phyloP scores from a whole-genome alignment of 2,329 filamentous ascomycete genomes.

The Fulvia fulva region DNA sequence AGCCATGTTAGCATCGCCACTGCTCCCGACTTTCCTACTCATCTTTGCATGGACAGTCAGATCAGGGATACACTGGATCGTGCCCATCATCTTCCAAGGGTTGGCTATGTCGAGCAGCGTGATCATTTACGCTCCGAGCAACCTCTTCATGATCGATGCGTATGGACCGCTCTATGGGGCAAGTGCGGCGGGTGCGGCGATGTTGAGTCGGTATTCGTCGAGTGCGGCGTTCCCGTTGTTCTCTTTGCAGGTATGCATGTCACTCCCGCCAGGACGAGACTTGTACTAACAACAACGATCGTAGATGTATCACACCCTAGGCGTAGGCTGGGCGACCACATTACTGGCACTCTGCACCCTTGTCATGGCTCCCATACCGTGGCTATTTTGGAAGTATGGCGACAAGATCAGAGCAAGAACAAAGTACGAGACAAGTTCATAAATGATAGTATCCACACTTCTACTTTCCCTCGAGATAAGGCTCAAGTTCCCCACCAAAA shows the following conservation, averaged over 20 bases:
- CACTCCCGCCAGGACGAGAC: not conserved
- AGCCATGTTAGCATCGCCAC: conserved; percentile 31
- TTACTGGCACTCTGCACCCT: conserved; percentile 36
- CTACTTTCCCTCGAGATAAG: not conserved
- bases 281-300: conserved; percentile 15
- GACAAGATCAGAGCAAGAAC: conserved; percentile 17
- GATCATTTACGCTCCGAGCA: conserved; percentile 34
- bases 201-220: conserved; percentile 33
- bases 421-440: conserved; percentile 18
- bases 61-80: conserved; percentile 37
- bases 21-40: conserved; percentile 34
- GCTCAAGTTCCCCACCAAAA: not conserved
- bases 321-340: conserved; percentile 41
- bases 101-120: conserved; percentile 22
- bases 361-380: conserved; percentile 31
- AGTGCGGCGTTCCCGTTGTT: conserved; percentile 40
- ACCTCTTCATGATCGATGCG: conserved; percentile 41
- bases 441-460: not conserved
- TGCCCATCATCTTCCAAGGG: conserved; percentile 32
- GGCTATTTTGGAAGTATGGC: conserved; percentile 28
- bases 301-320: conserved; percentile 38
- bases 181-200: conserved; percentile 32
- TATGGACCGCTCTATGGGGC: conserved; percentile 40
- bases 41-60: conserved; percentile 35
- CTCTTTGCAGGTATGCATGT: conserved; percentile 10